Conservation (phyloP, 306 rosid genomes). For the Cicer arietinum region DNA sequence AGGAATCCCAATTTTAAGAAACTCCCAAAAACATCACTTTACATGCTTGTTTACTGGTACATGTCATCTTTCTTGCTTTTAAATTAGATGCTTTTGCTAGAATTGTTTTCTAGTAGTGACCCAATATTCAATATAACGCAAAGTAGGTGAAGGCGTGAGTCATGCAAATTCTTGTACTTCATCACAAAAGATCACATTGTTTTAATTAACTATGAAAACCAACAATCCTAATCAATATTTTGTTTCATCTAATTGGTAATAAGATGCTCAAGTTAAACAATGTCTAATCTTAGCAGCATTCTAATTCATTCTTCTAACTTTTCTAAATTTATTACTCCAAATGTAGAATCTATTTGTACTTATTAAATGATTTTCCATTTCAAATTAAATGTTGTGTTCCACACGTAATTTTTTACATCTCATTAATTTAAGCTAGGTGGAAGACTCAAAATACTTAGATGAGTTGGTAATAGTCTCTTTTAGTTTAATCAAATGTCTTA, state of each 20-base stretch:
- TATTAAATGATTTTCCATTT: slow-evolving; percentile 18
- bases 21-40: slow-evolving; percentile 18
- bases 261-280: slow-evolving; percentile 39
- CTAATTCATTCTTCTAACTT: slow-evolving; percentile 1
- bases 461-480: no score
- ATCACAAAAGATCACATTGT: slow-evolving; percentile 41
- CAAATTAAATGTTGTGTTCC: slow-evolving; percentile 25
- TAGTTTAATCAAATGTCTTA: no score
- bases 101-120: slow-evolving; percentile 40
- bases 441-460: no score
- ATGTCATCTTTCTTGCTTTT: slow-evolving; percentile 44
- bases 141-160: slow-evolving; percentile 45
- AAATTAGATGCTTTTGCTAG: slow-evolving; percentile 38
- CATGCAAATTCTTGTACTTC: slow-evolving; percentile 31
- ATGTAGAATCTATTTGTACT: slow-evolving; percentile 22
- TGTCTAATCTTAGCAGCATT: slow-evolving; percentile 21
- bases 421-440: not conserved
- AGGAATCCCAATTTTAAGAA: slow-evolving; percentile 13
- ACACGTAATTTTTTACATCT: slow-evolving; percentile 47
- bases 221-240: slow-evolving; percentile 33
- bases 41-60: slow-evolving; percentile 36
- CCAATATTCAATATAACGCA: slow-evolving; percentile 22
- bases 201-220: slow-evolving; percentile 33
- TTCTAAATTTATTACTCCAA: slow-evolving; percentile 34
- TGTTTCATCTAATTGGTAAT: slow-evolving; percentile 13